These are phyloP conservation scores for Pelagophyceae sp. DNA, from an alignment of 352 stramenopile species.

Conservation along the genomic window DNA sequence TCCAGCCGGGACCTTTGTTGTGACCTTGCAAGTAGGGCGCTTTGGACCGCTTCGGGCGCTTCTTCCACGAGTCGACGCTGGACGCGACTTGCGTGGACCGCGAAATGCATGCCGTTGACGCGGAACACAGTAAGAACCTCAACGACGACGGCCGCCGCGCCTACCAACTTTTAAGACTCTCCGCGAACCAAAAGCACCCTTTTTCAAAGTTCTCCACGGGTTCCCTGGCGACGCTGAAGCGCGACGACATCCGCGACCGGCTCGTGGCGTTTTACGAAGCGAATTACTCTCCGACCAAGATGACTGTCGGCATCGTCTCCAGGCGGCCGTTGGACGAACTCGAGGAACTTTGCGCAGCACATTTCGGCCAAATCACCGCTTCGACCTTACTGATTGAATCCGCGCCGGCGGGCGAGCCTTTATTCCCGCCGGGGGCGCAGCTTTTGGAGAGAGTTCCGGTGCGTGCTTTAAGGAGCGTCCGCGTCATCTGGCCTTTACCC, in stretches of 20 bases:
- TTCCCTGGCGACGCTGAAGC: conserved; percentile 43
- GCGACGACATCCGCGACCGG: conserved; percentile 34
- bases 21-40: conserved; percentile 66
- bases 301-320: conserved; percentile 45
- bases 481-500: conserved; percentile 46
- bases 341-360: conserved; percentile 40
- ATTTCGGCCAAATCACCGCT: conserved; percentile 31
- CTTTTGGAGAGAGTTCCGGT: conserved; percentile 48
- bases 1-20: conserved; percentile 93
- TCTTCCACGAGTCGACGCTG: conserved; percentile 88
- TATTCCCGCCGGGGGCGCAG: conserved; percentile 23
- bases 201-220: conserved; percentile 55
- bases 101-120: conserved; percentile 92
- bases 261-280: conserved; percentile 47
- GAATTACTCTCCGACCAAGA: conserved; percentile 54
- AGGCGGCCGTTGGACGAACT: conserved; percentile 48
- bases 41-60: conserved; percentile 88
- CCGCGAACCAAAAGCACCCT: conserved; percentile 37
- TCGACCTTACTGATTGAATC: conserved; percentile 26
- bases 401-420: neutral
- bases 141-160: conserved; percentile 73
- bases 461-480: conserved; percentile 46
- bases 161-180: conserved; percentile 48
- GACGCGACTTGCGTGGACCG: conserved; percentile 64
- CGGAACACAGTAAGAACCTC: conserved; percentile 90